These are phyloP conservation scores for Phytophthora boehmeriae DNA, from an alignment of 352 stramenopile species.

Conservation along the genomic window DNA sequence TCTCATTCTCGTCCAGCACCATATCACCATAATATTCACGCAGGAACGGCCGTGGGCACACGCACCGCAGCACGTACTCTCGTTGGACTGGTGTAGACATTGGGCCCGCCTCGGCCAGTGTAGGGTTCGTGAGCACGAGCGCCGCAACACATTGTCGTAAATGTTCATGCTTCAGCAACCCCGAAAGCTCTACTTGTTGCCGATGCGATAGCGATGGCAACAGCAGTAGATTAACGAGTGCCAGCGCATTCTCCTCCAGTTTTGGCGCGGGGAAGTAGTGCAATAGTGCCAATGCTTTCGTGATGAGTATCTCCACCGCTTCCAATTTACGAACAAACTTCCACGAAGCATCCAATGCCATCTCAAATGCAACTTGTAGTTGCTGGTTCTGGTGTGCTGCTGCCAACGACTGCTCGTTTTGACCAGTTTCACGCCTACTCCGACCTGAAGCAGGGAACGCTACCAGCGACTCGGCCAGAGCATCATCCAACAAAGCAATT, in stretches of 20 bases:
- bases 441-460: conserved; percentile 44
- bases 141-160: conserved; percentile 43
- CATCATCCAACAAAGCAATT: conserved; percentile 67
- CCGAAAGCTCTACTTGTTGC: conserved; percentile 42
- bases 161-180: conserved; percentile 37
- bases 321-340: conserved; percentile 63
- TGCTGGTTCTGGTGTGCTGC: conserved; percentile 47
- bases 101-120: conserved; percentile 28
- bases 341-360: conserved; percentile 79
- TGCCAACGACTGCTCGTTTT: conserved; percentile 44
- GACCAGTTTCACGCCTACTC: conserved; percentile 21
- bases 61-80: conserved; percentile 81
- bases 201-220: conserved; percentile 30
- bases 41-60: conserved; percentile 72
- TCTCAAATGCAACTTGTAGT: conserved; percentile 79
- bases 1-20: conserved; percentile 26
- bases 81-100: conserved; percentile 47
- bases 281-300: conserved; percentile 52
- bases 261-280: conserved; percentile 44
- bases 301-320: conserved; percentile 54
- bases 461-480: conserved; percentile 66
- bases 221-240: conserved; percentile 47
- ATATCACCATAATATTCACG: conserved; percentile 46
- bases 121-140: conserved; percentile 55
- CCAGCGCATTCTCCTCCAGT: conserved; percentile 19